A percentile compares a stretch with the other conserved stretches of the same genome.
phyloP scores from a whole-genome alignment of 2,329 filamentous ascomycete species.

The Ophiostoma quercus region DNA sequence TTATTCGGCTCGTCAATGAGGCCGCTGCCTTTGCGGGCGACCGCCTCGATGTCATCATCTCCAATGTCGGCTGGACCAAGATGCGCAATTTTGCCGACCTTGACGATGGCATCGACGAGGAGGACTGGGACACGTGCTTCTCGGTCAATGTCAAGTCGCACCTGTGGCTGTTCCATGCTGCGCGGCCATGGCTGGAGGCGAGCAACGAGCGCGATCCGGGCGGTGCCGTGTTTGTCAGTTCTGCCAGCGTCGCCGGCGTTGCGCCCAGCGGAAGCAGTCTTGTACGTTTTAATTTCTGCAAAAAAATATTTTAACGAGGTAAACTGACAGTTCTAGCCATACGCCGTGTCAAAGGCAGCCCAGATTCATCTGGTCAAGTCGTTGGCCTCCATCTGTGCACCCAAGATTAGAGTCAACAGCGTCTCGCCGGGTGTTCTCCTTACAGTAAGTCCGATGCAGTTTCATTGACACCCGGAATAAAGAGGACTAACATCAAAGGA shows the following conservation, averaged over 20 bases:
- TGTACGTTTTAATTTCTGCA: slow-evolving; percentile 32
- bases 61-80: slow-evolving; percentile 61
- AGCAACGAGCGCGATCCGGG: slow-evolving; percentile 35
- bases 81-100: slow-evolving; percentile 44
- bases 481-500: neutral
- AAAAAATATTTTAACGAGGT: no score
- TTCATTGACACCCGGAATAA: no score
- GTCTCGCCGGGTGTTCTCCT: neutral
- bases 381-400: slow-evolving; percentile 37
- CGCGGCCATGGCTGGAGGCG: slow-evolving; percentile 49
- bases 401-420: neutral
- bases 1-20: neutral
- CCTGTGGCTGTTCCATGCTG: slow-evolving; percentile 34
- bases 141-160: slow-evolving; percentile 12
- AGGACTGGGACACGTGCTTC: slow-evolving; percentile 48
- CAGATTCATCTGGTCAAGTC: slow-evolving; percentile 55
- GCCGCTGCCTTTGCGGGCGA: neutral
- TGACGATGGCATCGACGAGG: slow-evolving; percentile 40
- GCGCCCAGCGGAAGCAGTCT: slow-evolving; percentile 58
- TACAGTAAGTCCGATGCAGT: neutral
- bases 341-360: slow-evolving; percentile 72
- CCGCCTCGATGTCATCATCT: slow-evolving; percentile 42
- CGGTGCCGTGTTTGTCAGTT: slow-evolving; percentile 56
- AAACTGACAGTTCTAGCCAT: slow-evolving; percentile 52
- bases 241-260: slow-evolving; percentile 59